Evolutionary conservation across 345 rosid genomes (phyloP).

Genomic region (Pugionium cornutum): DNA sequence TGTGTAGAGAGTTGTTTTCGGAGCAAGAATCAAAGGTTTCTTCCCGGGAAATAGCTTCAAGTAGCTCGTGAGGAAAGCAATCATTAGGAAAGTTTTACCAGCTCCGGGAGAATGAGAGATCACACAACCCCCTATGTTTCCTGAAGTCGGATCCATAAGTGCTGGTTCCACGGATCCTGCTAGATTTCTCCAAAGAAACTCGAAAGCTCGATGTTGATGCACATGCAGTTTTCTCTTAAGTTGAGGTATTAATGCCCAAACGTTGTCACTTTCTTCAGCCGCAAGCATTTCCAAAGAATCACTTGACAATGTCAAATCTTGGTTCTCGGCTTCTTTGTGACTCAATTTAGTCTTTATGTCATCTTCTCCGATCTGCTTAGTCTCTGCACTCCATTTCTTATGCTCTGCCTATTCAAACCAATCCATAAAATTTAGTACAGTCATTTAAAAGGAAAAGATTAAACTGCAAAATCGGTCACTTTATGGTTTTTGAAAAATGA

Average conservation of each 20-base stretch:
- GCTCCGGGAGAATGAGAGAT: conserved; percentile 95
- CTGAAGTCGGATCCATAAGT: conserved; percentile 53
- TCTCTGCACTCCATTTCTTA: conserved; percentile 48
- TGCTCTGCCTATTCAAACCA: conserved; percentile 42
- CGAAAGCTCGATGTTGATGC: conserved; percentile 88
- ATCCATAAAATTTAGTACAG: conserved; percentile 20
- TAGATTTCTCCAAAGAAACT: conserved; percentile 80
- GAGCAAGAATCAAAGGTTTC: conserved; percentile 87
- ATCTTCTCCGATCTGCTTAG: conserved; percentile 38
- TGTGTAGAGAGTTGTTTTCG: conserved; percentile 90
- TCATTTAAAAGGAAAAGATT: background rate
- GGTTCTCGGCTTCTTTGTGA: conserved; percentile 41
- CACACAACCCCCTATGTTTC: conserved; percentile 79
- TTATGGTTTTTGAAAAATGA: background rate
- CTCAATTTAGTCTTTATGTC: conserved; percentile 40
- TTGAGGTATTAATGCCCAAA: conserved; percentile 84
- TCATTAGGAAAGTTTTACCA: conserved; percentile 89
- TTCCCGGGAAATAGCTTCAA: conserved; percentile 84
- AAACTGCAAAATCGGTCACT: too few species aligned
- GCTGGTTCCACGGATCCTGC: conserved; percentile 76
- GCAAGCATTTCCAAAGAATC: conserved; percentile 36
- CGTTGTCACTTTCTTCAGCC: conserved; percentile 60
- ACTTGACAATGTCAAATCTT: conserved; percentile 35
- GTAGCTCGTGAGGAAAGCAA: conserved; percentile 92
- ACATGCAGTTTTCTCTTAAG: conserved; percentile 61